Conservation (phyloP, 2,329 filamentous ascomycete genomes). For the Graphilbum sp. region DNA sequence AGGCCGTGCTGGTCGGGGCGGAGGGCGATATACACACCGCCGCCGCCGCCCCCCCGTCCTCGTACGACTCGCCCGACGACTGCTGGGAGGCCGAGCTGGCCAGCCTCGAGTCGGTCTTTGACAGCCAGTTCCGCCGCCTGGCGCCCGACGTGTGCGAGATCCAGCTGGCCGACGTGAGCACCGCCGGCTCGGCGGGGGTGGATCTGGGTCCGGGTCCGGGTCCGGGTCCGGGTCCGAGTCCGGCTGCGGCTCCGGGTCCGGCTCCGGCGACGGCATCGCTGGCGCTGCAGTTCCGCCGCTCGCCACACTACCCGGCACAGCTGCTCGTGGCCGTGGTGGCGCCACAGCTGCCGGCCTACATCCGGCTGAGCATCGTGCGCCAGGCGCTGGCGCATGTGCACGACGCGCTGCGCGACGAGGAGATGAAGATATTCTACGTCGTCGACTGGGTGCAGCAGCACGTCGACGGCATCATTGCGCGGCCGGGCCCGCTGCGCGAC, state of each 20-base stretch:
- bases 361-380: conserved; percentile 75
- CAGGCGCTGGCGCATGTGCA: conserved; percentile 57
- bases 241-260: too few species aligned
- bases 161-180: conserved; percentile 39
- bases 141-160: conserved; percentile 54
- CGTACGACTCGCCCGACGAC: conserved; percentile 35
- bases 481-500: conserved; percentile 69
- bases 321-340: conserved; percentile 54
- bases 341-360: conserved; percentile 65
- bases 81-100: conserved; percentile 75
- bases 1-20: conserved; percentile 56
- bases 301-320: conserved; percentile 55
- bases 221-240: too few species aligned
- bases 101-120: conserved; percentile 75
- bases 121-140: conserved; percentile 40
- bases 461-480: conserved; percentile 65
- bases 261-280: conserved; percentile 30
- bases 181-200: conserved; percentile 29
- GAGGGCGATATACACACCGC: too few species aligned
- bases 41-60: too few species aligned
- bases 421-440: conserved; percentile 77
- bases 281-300: conserved; percentile 50
- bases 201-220: too few species aligned
- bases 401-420: conserved; percentile 59
- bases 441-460: conserved; percentile 85